Evolutionary conservation across 1,284 basidiomycete species (phyloP).

Genomic region (Ustilago esculenta): DNA sequence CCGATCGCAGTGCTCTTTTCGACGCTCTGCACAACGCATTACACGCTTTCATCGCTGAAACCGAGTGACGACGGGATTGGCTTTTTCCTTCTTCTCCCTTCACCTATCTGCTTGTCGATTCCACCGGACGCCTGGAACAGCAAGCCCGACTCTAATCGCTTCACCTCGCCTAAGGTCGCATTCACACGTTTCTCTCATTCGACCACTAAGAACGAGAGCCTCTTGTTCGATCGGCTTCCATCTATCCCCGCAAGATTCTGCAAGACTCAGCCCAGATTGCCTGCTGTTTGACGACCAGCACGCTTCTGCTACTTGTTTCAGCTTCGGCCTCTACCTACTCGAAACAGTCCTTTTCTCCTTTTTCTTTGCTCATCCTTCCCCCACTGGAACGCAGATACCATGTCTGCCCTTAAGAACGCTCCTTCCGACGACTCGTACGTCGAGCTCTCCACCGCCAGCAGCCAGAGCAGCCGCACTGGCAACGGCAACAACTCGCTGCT

Average conservation of each 20-base stretch:
- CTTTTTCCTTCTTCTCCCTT: slow-evolving; percentile 8
- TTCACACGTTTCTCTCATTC: not conserved
- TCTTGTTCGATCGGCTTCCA: slow-evolving; percentile 2
- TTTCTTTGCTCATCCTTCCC: not conserved
- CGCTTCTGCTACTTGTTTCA: slow-evolving; percentile 24
- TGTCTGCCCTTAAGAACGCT: slow-evolving; percentile 38
- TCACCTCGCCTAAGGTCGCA: not conserved
- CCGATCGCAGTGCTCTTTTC: slow-evolving; percentile 13
- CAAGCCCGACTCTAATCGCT: slow-evolving; percentile 15
- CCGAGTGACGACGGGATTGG: slow-evolving; percentile 49
- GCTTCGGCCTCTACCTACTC: not conserved
- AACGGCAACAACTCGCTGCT: slow-evolving; percentile 40
- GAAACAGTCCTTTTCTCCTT: too few relatives aligned
- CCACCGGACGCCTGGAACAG: slow-evolving; percentile 36
- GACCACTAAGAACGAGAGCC: slow-evolving; percentile 8
- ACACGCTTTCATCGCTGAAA: slow-evolving; percentile 15
- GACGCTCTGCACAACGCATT: slow-evolving; percentile 7
- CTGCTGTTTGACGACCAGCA: slow-evolving; percentile 47
- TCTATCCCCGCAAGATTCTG: slow-evolving; percentile 2
- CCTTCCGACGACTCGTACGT: slow-evolving; percentile 51
- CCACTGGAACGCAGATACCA: slow-evolving; percentile 5
- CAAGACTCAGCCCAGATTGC: slow-evolving; percentile 10
- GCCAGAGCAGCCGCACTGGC: slow-evolving; percentile 38
- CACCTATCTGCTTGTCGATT: slow-evolving; percentile 19
- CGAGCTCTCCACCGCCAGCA: slow-evolving; percentile 40